These are phyloP conservation scores for Salix brachista DNA, from an alignment of 345 rosid species.

Conservation along the genomic window DNA sequence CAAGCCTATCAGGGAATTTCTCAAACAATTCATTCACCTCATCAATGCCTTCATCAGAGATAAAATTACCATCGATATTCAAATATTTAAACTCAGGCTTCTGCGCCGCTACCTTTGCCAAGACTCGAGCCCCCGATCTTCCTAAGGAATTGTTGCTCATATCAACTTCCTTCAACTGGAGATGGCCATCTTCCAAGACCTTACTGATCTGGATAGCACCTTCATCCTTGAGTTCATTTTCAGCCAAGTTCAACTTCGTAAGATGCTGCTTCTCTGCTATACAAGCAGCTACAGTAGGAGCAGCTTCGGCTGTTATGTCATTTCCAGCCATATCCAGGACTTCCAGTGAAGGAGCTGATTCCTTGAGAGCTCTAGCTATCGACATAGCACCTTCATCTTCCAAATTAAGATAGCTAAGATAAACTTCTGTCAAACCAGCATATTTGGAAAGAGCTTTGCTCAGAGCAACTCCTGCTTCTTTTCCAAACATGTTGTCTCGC, in stretches of 20 bases:
- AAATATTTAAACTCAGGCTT: slow-evolving; percentile 65
- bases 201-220: slow-evolving; percentile 62
- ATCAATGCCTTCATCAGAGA: slow-evolving; percentile 83
- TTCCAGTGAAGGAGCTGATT: slow-evolving; percentile 57
- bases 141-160: slow-evolving; percentile 53
- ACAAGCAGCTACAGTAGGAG: slow-evolving; percentile 59
- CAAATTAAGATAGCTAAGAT: slow-evolving; percentile 80
- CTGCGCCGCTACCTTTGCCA: slow-evolving; percentile 55
- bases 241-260: slow-evolving; percentile 70
- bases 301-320: slow-evolving; percentile 69
- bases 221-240: slow-evolving; percentile 86
- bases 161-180: slow-evolving; percentile 53
- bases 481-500: slow-evolving; percentile 86
- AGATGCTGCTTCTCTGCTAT: slow-evolving; percentile 51
- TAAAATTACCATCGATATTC: slow-evolving; percentile 64
- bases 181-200: slow-evolving; percentile 58
- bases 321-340: slow-evolving; percentile 92
- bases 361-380: slow-evolving; percentile 57
- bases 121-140: slow-evolving; percentile 62
- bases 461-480: slow-evolving; percentile 66
- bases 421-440: slow-evolving; percentile 56
- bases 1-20: slow-evolving; percentile 61
- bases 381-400: slow-evolving; percentile 75
- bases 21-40: slow-evolving; percentile 67
- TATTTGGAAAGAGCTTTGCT: slow-evolving; percentile 64